Evolutionary conservation across 75 land plant species (phyloP).

Genomic region (Ceratopteris richardii): DNA sequence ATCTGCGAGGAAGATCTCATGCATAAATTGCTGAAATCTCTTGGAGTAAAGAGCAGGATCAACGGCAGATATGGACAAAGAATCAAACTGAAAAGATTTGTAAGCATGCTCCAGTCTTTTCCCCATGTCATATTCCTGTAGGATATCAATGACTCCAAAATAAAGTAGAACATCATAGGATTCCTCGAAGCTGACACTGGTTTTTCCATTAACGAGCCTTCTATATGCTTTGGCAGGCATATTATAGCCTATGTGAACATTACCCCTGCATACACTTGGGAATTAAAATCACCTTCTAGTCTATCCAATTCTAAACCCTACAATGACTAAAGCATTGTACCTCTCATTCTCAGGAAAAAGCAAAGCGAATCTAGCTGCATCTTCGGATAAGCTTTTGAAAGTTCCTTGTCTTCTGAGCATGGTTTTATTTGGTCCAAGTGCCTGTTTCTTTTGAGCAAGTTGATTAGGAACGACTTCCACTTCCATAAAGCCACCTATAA

Average conservation of each 20-base stretch:
- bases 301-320: no score
- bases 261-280: background rate
- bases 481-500: background rate
- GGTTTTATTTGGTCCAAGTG: background rate
- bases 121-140: slow-evolving; percentile 84
- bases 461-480: background rate
- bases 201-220: background rate
- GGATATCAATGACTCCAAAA: slow-evolving; percentile 88
- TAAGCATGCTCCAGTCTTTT: slow-evolving; percentile 95
- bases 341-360: no score
- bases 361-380: no score
- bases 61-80: slow-evolving; percentile 83
- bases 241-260: slow-evolving; percentile 33
- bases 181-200: no score
- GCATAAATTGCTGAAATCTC: slow-evolving; percentile 70
- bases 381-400: background rate
- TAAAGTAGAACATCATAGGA: slow-evolving; percentile 71
- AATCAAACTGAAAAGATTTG: slow-evolving; percentile 92
- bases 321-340: no score
- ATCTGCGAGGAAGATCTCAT: slow-evolving; percentile 49
- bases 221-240: slow-evolving; percentile 48
- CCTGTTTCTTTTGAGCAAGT: no score
- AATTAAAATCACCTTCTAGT: no score
- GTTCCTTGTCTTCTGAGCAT: background rate
- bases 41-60: slow-evolving; percentile 77